phyloP scores from a whole-genome alignment of 257 asterid species.

The Nicotiana obtusifolia region DNA sequence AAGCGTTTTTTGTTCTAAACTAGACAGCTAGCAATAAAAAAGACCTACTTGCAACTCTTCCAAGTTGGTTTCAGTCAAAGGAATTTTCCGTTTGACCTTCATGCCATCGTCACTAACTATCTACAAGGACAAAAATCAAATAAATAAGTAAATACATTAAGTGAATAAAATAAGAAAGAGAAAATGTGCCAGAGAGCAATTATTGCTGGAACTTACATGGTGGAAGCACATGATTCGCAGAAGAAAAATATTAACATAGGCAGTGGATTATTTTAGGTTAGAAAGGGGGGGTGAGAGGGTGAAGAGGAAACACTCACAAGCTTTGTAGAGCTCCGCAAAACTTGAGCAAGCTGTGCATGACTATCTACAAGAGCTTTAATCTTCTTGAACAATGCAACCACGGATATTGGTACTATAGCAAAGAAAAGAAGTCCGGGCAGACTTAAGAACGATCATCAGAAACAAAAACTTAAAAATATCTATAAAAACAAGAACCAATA shows the following conservation, averaged over 20 bases:
- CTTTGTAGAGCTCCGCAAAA: conserved; percentile 57
- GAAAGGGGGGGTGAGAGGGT: not conserved
- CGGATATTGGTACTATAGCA: conserved; percentile 64
- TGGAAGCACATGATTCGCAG: not conserved
- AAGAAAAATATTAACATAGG: not conserved
- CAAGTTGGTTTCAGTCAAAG: conserved; percentile 64
- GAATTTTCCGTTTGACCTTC: conserved; percentile 65
- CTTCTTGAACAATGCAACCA: conserved; percentile 79
- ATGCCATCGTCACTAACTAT: conserved; percentile 82
- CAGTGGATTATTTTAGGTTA: not conserved
- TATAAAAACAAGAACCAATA: not conserved
- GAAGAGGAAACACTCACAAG: conserved; percentile 39
- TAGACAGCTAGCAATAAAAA: not conserved
- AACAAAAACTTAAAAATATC: not conserved
- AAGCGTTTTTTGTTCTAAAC: not conserved
- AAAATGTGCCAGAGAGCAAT: not conserved
- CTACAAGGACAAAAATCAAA: conserved; percentile 29
- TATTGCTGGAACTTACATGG: not conserved
- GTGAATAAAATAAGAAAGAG: not conserved
- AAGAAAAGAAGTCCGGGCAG: conserved; percentile 1
- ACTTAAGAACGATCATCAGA: not conserved
- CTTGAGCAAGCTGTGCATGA: conserved; percentile 57
- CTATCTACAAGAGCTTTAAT: conserved; percentile 48
- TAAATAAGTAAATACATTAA: not conserved
- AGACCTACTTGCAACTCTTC: conserved; percentile 75